Evolutionary conservation across 306 rosid genomes (phyloP), one percentile per base, ranked within the genome.

Genomic region (Gastrolobium villosum): DNA sequence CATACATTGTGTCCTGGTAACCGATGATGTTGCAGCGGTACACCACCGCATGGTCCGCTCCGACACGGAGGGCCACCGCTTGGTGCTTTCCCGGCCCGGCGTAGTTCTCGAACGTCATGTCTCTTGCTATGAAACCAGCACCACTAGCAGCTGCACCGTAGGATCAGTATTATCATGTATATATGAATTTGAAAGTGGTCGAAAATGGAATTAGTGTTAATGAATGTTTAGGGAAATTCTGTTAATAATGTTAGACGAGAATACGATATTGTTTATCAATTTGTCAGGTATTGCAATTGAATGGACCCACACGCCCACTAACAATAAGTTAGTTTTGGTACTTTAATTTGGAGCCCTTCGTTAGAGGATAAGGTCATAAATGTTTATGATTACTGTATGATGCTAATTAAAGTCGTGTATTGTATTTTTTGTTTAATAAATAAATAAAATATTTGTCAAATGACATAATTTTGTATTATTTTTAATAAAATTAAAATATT

Each of bases 11-110:
- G 85, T 94, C 99, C 37, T 94, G 99, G 81, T 90, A 88, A 2
- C 99, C 99, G 2, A 84, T 72, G 52, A 92, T 28, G 82, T 28
- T 87, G 82, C 97, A 94, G 3, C 82, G 90, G 71, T 85, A 94
- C 11, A 94, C 91, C 65, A 92, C 99, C 13, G 90, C 91, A 8
- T 94, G 99, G 75, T 94, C 99, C 0, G 99, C 88, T 1, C 97
- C 93, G 7, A 94, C 62, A 0, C 99, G 94, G 30, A 94, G 97
- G 5, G 99, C 99, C 41, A 94, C 99, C 0, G 99, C 99, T 45
- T 94, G 99, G 85, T 92, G 97, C 72, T 67, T 90, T 11, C 3
- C 71, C 5, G 99, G 92, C 1, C 99, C 99, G 26, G 99, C 99
- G 13, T 73, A 83, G 82, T 94, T 94, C 91, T 85, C 90, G 31